Evolutionary conservation across 2,329 filamentous ascomycete genomes (phyloP).

Genomic region (Cadophora sp.): DNA sequence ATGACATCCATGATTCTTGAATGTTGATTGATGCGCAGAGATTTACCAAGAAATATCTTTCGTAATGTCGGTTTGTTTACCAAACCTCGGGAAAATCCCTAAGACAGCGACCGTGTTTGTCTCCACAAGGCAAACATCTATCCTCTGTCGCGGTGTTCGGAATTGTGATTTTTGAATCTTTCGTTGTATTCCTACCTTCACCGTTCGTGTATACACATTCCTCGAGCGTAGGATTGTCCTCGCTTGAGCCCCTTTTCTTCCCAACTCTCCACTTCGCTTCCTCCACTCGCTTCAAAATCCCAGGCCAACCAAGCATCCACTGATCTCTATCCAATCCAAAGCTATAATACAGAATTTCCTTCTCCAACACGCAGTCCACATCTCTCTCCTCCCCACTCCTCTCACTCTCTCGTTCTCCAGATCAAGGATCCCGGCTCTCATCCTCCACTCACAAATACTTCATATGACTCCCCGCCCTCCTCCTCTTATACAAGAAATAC

Average conservation of each 20-base stretch:
- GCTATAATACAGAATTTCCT: not conserved
- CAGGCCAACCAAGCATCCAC: not conserved
- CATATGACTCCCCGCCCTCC: conserved; percentile 39
- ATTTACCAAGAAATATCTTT: no score
- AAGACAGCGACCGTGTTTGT: no score
- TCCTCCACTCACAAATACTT: conserved; percentile 41
- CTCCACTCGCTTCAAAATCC: not conserved
- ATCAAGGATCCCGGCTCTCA: not conserved
- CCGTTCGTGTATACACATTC: conserved; percentile 4
- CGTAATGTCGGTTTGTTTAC: not conserved
- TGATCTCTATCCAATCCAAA: no score
- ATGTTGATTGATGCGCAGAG: no score
- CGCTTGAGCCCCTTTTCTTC: not conserved
- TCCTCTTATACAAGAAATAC: conserved; percentile 44
- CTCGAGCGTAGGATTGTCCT: not conserved
- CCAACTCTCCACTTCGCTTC: no score
- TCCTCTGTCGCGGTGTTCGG: no score
- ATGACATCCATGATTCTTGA: not conserved
- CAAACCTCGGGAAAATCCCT: not conserved
- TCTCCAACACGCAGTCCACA: not conserved
- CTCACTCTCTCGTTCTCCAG: not conserved
- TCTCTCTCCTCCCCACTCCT: not conserved
- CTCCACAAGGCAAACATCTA: no score
- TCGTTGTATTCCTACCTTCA: not conserved
- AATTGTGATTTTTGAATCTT: not conserved